phyloP scores from a whole-genome alignment of 495 filamentous ascomycete species.

The Penicillium cinerascens region DNA sequence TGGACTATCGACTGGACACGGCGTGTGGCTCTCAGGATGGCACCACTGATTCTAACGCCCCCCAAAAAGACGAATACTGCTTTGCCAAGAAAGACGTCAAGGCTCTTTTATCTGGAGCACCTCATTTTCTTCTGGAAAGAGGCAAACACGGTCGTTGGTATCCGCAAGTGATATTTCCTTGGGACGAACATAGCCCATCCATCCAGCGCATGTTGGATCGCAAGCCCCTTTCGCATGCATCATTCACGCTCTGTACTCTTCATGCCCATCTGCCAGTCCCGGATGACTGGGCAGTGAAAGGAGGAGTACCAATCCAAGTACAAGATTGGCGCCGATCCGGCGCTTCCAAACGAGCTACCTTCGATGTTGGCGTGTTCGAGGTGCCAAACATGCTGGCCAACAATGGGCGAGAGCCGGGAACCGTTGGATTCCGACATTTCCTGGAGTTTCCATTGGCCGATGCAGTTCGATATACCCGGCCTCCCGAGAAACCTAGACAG shows the following conservation, averaged over 20 bases:
- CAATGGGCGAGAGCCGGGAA: constrained; percentile 66
- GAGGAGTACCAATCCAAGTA: constrained; percentile 25
- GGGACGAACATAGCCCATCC: constrained; percentile 57
- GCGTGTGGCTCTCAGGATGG: constrained; percentile 1
- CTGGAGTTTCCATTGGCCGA: constrained; percentile 67
- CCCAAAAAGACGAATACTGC: background rate
- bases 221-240: constrained; percentile 40
- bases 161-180: constrained; percentile 66
- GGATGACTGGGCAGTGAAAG: constrained; percentile 35
- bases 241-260: constrained; percentile 46
- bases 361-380: constrained; percentile 56
- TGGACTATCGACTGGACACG: constrained; percentile 23
- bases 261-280: constrained; percentile 44
- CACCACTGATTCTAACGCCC: background rate
- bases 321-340: constrained; percentile 24
- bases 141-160: constrained; percentile 54
- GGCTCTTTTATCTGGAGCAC: constrained; percentile 71
- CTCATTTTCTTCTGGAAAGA: constrained; percentile 59
- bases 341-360: constrained; percentile 48
- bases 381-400: constrained; percentile 73
- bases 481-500: constrained; percentile 22
- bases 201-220: constrained; percentile 63
- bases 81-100: constrained; percentile 61
- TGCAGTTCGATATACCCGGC: constrained; percentile 42
- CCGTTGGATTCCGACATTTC: constrained; percentile 70